phyloP scores from a whole-genome alignment of 192 early-diverging fungal species.

The Geranomyces michiganensis region DNA sequence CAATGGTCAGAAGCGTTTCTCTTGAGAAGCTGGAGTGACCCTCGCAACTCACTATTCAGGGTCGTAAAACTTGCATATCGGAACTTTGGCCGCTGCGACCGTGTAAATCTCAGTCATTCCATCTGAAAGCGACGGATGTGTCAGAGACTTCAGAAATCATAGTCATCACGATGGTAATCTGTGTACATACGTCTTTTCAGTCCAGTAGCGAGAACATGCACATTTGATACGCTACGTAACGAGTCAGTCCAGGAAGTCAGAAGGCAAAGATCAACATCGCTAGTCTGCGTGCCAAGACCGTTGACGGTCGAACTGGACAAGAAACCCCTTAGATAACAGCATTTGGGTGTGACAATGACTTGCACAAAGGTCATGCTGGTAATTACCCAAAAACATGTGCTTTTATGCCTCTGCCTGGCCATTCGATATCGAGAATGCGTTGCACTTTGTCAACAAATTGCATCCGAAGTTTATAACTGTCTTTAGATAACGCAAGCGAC shows the following conservation, averaged over 20 bases:
- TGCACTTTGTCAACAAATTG: slow-evolving; percentile 82
- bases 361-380: background rate
- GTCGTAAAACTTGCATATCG: slow-evolving; percentile 91
- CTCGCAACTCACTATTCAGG: slow-evolving; percentile 70
- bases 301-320: slow-evolving; percentile 77
- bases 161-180: background rate
- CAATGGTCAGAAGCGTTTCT: background rate
- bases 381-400: slow-evolving; percentile 86
- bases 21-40: background rate
- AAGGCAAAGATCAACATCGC: slow-evolving; percentile 93
- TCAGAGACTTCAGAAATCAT: background rate
- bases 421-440: slow-evolving; percentile 75
- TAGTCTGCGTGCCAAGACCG: slow-evolving; percentile 77
- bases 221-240: slow-evolving; percentile 59
- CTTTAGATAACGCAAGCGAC: slow-evolving; percentile 32
- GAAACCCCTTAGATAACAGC: background rate
- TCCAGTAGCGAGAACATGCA: slow-evolving; percentile 72
- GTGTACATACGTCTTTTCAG: slow-evolving; percentile 65
- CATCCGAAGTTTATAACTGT: slow-evolving; percentile 42
- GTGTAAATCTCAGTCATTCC: slow-evolving; percentile 80
- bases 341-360: no score
- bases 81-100: slow-evolving; percentile 86
- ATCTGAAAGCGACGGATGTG: slow-evolving; percentile 51
- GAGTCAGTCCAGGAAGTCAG: slow-evolving; percentile 82
- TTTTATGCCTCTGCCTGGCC: slow-evolving; percentile 74